Conservation (phyloP, 2,329 filamentous ascomycete species). For the Scytalidium lignicola region DNA sequence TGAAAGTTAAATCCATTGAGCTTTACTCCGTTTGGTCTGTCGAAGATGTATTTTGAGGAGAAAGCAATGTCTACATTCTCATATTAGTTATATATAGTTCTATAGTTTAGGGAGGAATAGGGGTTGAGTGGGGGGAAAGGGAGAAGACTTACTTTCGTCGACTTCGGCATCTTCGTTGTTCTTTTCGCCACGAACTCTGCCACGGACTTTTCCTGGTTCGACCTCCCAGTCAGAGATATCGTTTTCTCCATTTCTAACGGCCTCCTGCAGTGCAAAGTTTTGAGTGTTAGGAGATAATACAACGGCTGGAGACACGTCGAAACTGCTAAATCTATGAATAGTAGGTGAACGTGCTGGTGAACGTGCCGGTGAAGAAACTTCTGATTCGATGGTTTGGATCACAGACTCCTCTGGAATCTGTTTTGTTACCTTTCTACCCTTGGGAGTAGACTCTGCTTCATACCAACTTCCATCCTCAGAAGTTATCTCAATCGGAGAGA, state of each 20-base stretch:
- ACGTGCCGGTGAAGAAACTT: background rate
- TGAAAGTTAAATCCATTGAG: slow-evolving; percentile 11
- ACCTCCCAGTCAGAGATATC: slow-evolving; percentile 15
- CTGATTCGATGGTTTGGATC: background rate
- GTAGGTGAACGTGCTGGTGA: background rate
- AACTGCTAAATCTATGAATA: background rate
- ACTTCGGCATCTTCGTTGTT: slow-evolving; percentile 9
- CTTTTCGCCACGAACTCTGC: background rate
- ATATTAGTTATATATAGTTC: background rate
- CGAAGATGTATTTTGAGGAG: slow-evolving; percentile 13
- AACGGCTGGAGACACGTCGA: background rate
- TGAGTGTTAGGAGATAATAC: background rate
- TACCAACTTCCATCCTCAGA: background rate
- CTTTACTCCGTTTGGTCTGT: slow-evolving; percentile 7
- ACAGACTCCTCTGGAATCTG: background rate
- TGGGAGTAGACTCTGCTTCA: background rate
- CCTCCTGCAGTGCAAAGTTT: background rate
- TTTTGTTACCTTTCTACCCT: background rate
- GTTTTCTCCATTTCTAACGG: background rate
- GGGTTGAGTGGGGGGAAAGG: background rate
- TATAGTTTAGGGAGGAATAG: background rate
- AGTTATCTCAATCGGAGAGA: background rate
- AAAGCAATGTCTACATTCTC: slow-evolving; percentile 17
- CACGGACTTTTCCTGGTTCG: slow-evolving; percentile 11
- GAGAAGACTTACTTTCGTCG: slow-evolving; percentile 16